These are phyloP conservation scores for Cladobotryum protrusum DNA, from an alignment of 2,329 filamentous ascomycete species.

Conservation along the genomic window DNA sequence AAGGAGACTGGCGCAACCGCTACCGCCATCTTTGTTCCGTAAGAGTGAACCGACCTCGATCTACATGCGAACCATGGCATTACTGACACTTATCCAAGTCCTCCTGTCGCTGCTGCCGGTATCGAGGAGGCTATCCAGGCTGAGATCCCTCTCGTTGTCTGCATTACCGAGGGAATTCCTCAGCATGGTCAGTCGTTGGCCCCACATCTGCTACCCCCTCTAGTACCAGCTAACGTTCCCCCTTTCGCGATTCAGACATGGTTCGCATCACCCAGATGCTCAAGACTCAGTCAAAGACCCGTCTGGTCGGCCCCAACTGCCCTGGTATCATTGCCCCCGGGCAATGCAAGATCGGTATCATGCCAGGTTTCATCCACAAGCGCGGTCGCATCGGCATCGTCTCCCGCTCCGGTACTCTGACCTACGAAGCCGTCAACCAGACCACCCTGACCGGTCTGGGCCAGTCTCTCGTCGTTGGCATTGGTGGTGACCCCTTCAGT, in stretches of 20 bases:
- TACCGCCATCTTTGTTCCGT: conserved; percentile 95
- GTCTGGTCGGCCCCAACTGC: conserved; percentile 95
- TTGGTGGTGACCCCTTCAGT: conserved; percentile 96
- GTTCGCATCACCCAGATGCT: conserved; percentile 97
- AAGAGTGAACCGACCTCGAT: conserved; percentile 28
- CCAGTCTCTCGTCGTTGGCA: conserved; percentile 96
- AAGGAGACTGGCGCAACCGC: conserved; percentile 87
- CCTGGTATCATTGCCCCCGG: conserved; percentile 91
- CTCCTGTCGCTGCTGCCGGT: conserved; percentile 83
- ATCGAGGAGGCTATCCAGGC: conserved; percentile 95
- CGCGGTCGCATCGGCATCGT: conserved; percentile 97
- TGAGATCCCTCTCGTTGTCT: conserved; percentile 91
- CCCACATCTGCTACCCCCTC: conserved; percentile 4
- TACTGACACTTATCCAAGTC: conserved; percentile 48
- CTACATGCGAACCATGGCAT: background rate
- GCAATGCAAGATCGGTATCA: conserved; percentile 99
- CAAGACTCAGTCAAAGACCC: conserved; percentile 95
- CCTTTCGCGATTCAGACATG: conserved; percentile 69
- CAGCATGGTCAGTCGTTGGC: conserved; percentile 68
- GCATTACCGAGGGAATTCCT: conserved; percentile 96
- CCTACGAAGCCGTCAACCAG: conserved; percentile 99
- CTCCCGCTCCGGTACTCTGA: conserved; percentile 94
- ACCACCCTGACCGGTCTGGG: conserved; percentile 95
- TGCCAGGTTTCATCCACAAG: conserved; percentile 99
- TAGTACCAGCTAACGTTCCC: conserved; percentile 11